Percentiles rank a stretch among this genome's conserved stretches.
Conservation (phyloP, 495 filamentous ascomycete species). For the Trichoderma erinaceum region DNA sequence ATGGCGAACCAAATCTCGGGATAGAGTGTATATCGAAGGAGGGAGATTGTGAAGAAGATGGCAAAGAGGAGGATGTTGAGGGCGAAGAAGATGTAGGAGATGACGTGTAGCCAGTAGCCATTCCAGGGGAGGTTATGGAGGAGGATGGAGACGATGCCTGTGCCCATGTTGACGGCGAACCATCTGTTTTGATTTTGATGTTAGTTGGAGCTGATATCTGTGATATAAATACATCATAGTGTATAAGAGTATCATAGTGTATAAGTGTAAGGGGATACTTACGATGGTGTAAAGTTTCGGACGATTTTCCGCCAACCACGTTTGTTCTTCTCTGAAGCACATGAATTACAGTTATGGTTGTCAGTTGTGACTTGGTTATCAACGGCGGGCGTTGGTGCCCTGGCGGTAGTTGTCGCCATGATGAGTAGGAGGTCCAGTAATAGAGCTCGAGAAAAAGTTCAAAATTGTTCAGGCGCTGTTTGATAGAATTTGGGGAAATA, state of each 20-base stretch:
- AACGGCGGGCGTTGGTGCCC: not conserved
- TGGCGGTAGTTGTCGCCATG: slow-evolving; percentile 5
- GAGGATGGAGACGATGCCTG: slow-evolving; percentile 57
- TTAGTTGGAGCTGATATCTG: not conserved
- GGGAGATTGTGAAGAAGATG: slow-evolving; percentile 30
- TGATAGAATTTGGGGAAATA: too few species aligned
- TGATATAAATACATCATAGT: not conserved
- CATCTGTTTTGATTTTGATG: slow-evolving; percentile 27
- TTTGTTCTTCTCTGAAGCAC: slow-evolving; percentile 25
- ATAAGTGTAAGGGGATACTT: slow-evolving; percentile 16
- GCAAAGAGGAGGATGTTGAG: slow-evolving; percentile 18
- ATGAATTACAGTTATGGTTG: not conserved
- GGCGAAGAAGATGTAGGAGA: slow-evolving; percentile 54
- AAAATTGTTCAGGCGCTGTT: too few species aligned
- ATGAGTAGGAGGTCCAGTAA: not conserved
- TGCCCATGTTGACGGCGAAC: slow-evolving; percentile 58
- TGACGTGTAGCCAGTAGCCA: slow-evolving; percentile 48
- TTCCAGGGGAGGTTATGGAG: slow-evolving; percentile 54
- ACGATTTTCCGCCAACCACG: slow-evolving; percentile 41
- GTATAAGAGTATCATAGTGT: not conserved
- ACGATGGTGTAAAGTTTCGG: slow-evolving; percentile 46
- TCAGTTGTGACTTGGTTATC: not conserved
- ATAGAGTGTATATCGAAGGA: slow-evolving; percentile 52
- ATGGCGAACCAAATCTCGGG: slow-evolving; percentile 51
- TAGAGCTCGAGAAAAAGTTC: too few species aligned